Conservation (phyloP, 225 moss, liverwort and hornwort genomes). For the Rhytidiadelphus loreus region DNA sequence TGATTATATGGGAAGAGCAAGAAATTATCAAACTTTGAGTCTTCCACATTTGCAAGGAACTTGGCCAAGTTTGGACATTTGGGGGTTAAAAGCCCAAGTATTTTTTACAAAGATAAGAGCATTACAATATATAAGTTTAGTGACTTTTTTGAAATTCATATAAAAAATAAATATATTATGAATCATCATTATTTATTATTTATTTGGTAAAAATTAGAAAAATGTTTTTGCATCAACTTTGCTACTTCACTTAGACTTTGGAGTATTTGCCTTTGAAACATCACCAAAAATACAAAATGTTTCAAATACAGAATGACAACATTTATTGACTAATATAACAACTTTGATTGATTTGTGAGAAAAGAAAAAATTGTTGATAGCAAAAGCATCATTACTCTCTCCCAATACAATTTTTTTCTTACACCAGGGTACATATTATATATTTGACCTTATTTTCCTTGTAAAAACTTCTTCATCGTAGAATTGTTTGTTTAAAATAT, state of each 20-base stretch:
- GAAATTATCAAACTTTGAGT: background rate
- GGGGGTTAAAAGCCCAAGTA: background rate
- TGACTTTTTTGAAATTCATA: background rate
- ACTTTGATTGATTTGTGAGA: background rate
- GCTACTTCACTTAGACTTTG: background rate
- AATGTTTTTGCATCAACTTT: background rate
- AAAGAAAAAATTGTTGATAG: no score
- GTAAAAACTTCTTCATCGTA: no score
- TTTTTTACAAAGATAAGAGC: background rate
- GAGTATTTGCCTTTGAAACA: background rate
- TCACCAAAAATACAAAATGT: background rate
- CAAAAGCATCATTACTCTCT: no score
- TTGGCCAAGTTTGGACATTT: background rate
- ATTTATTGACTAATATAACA: background rate
- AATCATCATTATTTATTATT: background rate
- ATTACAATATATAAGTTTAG: background rate
- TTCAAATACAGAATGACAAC: no score
- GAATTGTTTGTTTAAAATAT: no score
- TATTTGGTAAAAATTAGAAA: background rate
- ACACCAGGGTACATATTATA: no score
- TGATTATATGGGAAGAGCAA: accelerated
- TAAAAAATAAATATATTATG: background rate
- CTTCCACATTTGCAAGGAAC: background rate
- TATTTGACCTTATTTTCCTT: no score
- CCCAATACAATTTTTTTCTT: no score